These are phyloP conservation scores for Mycena polygramma DNA, from an alignment of 768 basidiomycete species.

Conservation along the genomic window DNA sequence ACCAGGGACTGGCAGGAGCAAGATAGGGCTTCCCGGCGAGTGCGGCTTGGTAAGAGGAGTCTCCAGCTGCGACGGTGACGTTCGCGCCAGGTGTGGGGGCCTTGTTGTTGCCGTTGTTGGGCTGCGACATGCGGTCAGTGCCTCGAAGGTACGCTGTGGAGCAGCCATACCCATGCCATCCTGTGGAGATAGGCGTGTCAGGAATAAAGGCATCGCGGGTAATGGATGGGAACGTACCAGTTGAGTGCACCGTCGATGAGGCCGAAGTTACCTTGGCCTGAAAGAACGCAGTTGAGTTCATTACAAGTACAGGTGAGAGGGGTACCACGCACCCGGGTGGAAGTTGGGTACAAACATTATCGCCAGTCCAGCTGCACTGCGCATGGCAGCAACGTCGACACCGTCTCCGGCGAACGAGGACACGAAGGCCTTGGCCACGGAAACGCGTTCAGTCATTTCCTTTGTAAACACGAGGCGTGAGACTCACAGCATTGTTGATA, in stretches of 20 bases:
- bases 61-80: conserved; percentile 31
- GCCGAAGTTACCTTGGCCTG: conserved; percentile 29
- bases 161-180: conserved; percentile 23
- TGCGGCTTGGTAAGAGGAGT: conserved; percentile 20
- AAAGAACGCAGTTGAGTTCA: too few species aligned
- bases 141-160: neutral
- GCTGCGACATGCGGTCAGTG: neutral
- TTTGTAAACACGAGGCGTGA: too few species aligned
- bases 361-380: conserved; percentile 21
- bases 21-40: conserved; percentile 37
- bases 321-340: conserved; percentile 25
- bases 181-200: conserved; percentile 1
- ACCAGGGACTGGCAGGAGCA: conserved; percentile 61
- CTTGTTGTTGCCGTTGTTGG: conserved; percentile 38
- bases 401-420: conserved; percentile 62
- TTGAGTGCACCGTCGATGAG: conserved; percentile 36
- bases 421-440: conserved; percentile 44
- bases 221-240: conserved; percentile 13
- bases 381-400: conserved; percentile 34
- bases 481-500: conserved; percentile 48
- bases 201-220: neutral
- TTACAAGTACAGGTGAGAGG: too few species aligned
- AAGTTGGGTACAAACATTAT: conserved; percentile 38
- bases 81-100: conserved; percentile 23
- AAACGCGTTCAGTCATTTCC: neutral